A percentile compares a stretch with the other conserved stretches of the same genome.
Evolutionary conservation across 1,284 basidiomycete species (phyloP).

Genomic region (Ustilago shanxiensis): DNA sequence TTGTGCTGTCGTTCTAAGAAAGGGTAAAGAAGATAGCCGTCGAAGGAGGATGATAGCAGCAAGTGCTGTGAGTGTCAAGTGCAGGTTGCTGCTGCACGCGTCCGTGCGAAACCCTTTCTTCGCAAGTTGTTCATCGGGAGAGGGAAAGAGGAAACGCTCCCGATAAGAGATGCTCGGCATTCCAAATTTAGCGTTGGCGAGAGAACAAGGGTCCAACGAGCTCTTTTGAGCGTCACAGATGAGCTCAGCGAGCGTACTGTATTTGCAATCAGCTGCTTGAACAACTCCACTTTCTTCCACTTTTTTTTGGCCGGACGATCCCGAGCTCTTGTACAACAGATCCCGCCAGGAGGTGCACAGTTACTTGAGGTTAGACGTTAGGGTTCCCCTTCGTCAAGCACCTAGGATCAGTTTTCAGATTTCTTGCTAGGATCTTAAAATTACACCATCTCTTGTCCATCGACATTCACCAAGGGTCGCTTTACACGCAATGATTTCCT

Average conservation of each 20-base stretch:
- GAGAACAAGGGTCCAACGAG: slow-evolving; percentile 22
- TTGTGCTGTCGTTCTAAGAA: neutral
- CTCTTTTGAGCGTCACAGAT: slow-evolving; percentile 17
- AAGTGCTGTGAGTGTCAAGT: neutral
- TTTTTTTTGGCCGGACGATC: neutral
- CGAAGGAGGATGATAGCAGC: neutral
- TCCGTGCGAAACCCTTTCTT: slow-evolving; percentile 44
- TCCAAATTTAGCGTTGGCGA: slow-evolving; percentile 3
- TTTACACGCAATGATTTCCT: slow-evolving; percentile 35
- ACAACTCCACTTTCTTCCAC: slow-evolving; percentile 33
- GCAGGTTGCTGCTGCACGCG: slow-evolving; percentile 12
- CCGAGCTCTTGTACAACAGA: neutral
- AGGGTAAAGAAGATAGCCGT: neutral
- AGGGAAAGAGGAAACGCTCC: neutral
- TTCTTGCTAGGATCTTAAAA: neutral
- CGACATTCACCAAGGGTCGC: neutral
- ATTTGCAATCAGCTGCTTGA: neutral
- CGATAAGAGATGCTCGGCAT: slow-evolving; percentile 23
- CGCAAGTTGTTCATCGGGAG: slow-evolving; percentile 7
- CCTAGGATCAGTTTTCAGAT: neutral
- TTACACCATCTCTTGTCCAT: too few relatives aligned
- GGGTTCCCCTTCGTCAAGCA: neutral
- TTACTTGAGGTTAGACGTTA: slow-evolving; percentile 2
- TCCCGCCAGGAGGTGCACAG: neutral
- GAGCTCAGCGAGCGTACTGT: slow-evolving; percentile 28